A percentile compares a stretch with the other conserved stretches of the same genome.
Conservation (phyloP, 2,329 filamentous ascomycete species). For the Fusarium chuoi region DNA sequence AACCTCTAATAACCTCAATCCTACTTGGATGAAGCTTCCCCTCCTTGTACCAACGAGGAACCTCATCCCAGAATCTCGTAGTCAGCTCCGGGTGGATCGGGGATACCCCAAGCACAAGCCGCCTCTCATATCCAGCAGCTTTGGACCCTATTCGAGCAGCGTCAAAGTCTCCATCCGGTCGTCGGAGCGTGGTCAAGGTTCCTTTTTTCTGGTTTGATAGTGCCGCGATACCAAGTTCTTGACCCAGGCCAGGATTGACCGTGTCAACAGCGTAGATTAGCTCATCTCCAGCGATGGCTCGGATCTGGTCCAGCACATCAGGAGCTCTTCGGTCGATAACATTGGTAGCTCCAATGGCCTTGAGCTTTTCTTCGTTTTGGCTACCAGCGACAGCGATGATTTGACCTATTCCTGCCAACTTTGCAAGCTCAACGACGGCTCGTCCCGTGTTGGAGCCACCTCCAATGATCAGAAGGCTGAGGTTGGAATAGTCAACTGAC, state of each 20-base stretch:
- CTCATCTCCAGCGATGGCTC: background rate
- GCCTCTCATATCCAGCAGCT: background rate
- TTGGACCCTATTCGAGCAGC: background rate
- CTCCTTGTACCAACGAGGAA: background rate
- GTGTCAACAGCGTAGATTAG: background rate
- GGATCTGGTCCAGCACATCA: background rate
- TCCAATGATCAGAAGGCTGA: background rate
- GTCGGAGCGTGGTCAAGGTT: background rate
- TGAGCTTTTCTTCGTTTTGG: background rate
- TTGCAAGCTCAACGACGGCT: background rate
- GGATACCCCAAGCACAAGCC: background rate
- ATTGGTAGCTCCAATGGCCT: background rate
- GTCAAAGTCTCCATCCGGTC: background rate
- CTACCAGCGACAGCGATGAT: background rate
- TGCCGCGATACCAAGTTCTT: background rate
- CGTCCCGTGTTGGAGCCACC: background rate
- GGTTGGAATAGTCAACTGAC: background rate
- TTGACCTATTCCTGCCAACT: background rate
- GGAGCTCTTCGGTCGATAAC: background rate
- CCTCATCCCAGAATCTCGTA: background rate
- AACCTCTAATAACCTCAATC: background rate
- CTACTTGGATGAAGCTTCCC: background rate
- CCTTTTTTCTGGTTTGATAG: background rate
- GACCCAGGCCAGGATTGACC: background rate
- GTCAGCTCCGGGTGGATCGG: background rate